phyloP scores from a whole-genome alignment of 164 flowering plant species.

The Cinnamomum chago region DNA sequence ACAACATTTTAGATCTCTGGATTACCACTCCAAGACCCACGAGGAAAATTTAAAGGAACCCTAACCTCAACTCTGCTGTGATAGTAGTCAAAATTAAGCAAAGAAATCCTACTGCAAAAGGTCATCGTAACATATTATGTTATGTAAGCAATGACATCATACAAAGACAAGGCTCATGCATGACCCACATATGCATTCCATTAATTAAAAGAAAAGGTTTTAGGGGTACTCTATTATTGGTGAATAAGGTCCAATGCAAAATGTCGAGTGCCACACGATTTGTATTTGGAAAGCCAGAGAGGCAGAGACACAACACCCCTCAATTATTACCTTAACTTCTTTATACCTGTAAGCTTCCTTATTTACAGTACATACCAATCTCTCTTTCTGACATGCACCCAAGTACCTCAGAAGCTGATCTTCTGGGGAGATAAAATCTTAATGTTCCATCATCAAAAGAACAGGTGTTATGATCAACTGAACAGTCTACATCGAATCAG shows the following conservation, averaged over 20 bases:
- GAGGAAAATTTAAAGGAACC: neutral
- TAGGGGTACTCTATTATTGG: neutral
- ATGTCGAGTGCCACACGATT: neutral
- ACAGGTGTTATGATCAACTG: too few species aligned
- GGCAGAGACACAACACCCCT: neutral
- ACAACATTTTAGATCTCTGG: neutral
- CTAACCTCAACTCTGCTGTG: neutral
- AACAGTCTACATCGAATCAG: too few species aligned
- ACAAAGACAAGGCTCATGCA: neutral
- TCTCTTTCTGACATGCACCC: neutral
- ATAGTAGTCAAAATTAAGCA: neutral
- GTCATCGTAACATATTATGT: neutral
- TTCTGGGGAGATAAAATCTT: neutral
- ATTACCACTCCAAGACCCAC: neutral
- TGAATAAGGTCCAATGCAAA: conserved; percentile 3
- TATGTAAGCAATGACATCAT: conserved; percentile 13
- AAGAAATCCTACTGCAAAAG: neutral
- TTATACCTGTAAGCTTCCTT: neutral
- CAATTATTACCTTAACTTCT: neutral
- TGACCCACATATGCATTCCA: neutral
- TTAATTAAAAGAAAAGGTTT: neutral
- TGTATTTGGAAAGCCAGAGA: neutral
- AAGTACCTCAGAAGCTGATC: neutral
- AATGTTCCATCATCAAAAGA: too few species aligned
- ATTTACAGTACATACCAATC: neutral